phyloP scores from a whole-genome alignment of 371 early-diverging fungal genomes.

The Coemansia sp. region DNA sequence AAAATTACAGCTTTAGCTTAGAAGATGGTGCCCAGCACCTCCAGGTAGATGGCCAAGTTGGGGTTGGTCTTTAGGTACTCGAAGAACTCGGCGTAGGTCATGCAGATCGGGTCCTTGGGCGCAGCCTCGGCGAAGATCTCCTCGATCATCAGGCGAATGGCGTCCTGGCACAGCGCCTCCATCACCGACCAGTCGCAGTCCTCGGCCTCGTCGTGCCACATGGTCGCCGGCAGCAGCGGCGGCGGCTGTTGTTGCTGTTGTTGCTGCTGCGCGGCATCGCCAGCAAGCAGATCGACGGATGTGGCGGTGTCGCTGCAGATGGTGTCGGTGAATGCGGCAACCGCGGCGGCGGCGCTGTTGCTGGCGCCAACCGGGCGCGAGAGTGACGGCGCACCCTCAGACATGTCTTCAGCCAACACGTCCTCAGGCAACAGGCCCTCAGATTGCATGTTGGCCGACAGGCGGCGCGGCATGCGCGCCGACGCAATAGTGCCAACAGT shows the following conservation, averaged over 20 bases:
- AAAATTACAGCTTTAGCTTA: slow-evolving; percentile 27
- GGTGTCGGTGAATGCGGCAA: slow-evolving; percentile 9
- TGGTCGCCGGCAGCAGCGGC: slow-evolving; percentile 27
- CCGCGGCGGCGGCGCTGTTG: slow-evolving; percentile 3
- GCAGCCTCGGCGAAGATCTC: slow-evolving; percentile 73
- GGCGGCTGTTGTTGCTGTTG: neutral
- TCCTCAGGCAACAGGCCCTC: too few species aligned
- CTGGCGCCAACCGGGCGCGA: neutral
- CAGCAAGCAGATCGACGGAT: slow-evolving; percentile 4
- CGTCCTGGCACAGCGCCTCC: slow-evolving; percentile 90
- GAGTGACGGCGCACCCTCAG: too few species aligned
- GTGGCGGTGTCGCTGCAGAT: neutral
- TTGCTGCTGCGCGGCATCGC: neutral
- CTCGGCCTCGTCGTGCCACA: slow-evolving; percentile 49
- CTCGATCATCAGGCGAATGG: slow-evolving; percentile 93
- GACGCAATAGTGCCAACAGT: slow-evolving; percentile 30
- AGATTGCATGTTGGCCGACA: neutral
- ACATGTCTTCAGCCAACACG: too few species aligned
- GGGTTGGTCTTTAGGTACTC: slow-evolving; percentile 68
- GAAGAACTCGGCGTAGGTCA: slow-evolving; percentile 77
- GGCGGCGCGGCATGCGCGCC: slow-evolving; percentile 12
- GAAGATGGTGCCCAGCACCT: slow-evolving; percentile 71
- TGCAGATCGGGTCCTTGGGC: slow-evolving; percentile 61
- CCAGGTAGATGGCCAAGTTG: slow-evolving; percentile 70
- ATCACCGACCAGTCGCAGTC: slow-evolving; percentile 75